phyloP scores from a whole-genome alignment of 2,329 filamentous ascomycete genomes.

The Fusarium lyarnte region DNA sequence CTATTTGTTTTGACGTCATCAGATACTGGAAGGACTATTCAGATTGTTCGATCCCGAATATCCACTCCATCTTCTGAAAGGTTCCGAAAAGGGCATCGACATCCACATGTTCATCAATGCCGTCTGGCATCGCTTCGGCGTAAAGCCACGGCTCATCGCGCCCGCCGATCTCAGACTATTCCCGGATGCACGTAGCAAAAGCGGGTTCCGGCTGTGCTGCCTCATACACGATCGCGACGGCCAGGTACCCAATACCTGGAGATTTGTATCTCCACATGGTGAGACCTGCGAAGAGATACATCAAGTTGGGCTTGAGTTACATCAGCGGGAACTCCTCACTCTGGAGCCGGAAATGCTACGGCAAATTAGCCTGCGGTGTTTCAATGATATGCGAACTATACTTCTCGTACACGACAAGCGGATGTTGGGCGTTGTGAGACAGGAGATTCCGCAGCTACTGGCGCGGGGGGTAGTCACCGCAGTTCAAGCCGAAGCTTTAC shows the following conservation, averaged over 20 bases:
- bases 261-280: constrained; percentile 28
- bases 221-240: constrained; percentile 18
- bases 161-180: constrained; percentile 49
- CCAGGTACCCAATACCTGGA: neutral
- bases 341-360: constrained; percentile 47
- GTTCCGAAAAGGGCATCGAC: constrained; percentile 50
- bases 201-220: constrained; percentile 46
- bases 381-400: constrained; percentile 54
- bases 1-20: neutral
- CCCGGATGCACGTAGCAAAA: constrained; percentile 34
- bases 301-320: constrained; percentile 53
- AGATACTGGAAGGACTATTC: constrained; percentile 42
- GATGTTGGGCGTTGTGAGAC: constrained; percentile 52
- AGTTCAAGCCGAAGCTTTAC: constrained; percentile 41
- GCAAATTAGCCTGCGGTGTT: constrained; percentile 50
- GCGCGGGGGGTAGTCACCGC: constrained; percentile 39
- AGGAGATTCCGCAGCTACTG: constrained; percentile 47
- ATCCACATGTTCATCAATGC: constrained; percentile 51
- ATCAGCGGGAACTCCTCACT: constrained; percentile 49
- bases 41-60: constrained; percentile 43
- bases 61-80: constrained; percentile 52
- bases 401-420: constrained; percentile 55
- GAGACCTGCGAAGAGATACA: constrained; percentile 48
- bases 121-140: constrained; percentile 41
- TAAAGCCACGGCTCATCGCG: constrained; percentile 47